phyloP scores from a whole-genome alignment of 805 yeast genomes.

The Saccharomycopsis synnaedendra region DNA sequence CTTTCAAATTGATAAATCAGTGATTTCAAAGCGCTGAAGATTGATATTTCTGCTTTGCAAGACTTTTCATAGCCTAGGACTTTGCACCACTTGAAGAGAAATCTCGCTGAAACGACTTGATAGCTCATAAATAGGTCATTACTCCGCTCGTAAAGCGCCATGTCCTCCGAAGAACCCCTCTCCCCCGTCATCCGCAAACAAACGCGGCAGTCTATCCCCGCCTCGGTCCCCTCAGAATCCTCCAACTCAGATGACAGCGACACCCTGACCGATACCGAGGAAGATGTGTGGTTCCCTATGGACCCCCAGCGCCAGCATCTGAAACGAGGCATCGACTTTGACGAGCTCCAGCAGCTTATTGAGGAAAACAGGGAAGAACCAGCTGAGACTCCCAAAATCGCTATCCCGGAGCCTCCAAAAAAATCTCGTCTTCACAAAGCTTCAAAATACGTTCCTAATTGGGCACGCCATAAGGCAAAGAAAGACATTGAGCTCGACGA shows the following conservation, averaged over 20 bases:
- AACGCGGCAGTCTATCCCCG: neutral
- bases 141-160: too few species aligned
- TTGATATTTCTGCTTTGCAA: too few species aligned
- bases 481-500: neutral
- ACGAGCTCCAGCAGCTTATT: slow-evolving; percentile 77
- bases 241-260: slow-evolving; percentile 64
- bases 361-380: slow-evolving; percentile 42
- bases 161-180: too few species aligned
- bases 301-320: slow-evolving; percentile 37
- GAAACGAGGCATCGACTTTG: slow-evolving; percentile 74
- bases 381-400: neutral
- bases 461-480: slow-evolving; percentile 1
- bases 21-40: too few species aligned
- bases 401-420: neutral
- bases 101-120: too few species aligned
- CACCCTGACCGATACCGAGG: slow-evolving; percentile 85
- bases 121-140: too few species aligned
- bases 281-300: slow-evolving; percentile 96
- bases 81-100: too few species aligned
- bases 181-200: too few species aligned
- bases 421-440: slow-evolving; percentile 11
- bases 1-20: too few species aligned
- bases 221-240: neutral
- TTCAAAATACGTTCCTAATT: slow-evolving; percentile 10
- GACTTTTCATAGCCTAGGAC: too few species aligned